Evolutionary conservation across 2,329 filamentous ascomycete genomes (phyloP), one percentile per base, ranked within the genome.

Genomic region (Sporothrix brasiliensis): DNA sequence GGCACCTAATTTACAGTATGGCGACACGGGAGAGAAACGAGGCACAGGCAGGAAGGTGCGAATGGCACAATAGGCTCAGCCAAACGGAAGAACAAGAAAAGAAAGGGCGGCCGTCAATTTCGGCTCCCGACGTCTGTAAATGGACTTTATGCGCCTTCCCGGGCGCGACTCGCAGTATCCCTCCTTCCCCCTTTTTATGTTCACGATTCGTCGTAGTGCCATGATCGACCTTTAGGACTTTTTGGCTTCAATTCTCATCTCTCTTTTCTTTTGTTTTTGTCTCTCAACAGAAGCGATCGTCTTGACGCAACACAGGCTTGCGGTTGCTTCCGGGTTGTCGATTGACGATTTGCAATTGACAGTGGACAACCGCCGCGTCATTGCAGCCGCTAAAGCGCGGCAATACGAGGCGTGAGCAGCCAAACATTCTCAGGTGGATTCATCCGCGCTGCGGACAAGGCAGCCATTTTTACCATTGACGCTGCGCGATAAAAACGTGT

Each of bases 391-490:
- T 53, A 66, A 52, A 21, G 27, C 13, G 27, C 63, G 47, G 63
- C 34, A 53, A 39, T 66, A 66, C 63, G 47, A 39, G 61, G 61
- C 44, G 61, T 49, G 44, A 49, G 60, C 39, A 65, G 60, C 41
- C 60, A 65, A 41, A 21, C 21, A 27, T 16, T 24, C 34, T 24
- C 34, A 65, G 14, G 41, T 30, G 44, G 24, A 34, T 50, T 49
- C 44, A 65, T 50, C 47, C 61, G 61, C 47, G 63, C 63, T 21
- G 47, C 27, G 47, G 63, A 52, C 63, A 66, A 66, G 63, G 63
- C 63, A 66, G 63, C 63, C 63, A 27, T 66, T 39, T 66, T 50
- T 50, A 27, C 44, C 44, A 50, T 65, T 50, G 41, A 65, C 41
- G 41, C 44, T 63, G 58, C 58, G 58, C 58, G 58, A 63, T 47